Evolutionary conservation across 805 yeast species (phyloP).

Genomic region (Lachancea lanzarotensis): DNA sequence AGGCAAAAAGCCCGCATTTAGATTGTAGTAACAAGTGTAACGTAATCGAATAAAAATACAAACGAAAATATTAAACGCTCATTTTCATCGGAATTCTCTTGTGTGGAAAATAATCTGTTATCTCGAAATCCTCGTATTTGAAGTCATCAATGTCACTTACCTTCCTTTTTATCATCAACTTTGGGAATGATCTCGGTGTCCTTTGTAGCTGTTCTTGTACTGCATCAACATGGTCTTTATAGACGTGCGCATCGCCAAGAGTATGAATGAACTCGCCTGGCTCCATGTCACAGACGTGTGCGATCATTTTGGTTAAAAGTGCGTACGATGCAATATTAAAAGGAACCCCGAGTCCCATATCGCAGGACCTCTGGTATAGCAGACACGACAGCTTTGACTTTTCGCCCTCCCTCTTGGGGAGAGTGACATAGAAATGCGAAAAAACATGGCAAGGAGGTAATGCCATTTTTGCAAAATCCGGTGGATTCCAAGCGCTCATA

Average conservation of each 20-base stretch:
- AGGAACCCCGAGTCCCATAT: slow-evolving; percentile 99
- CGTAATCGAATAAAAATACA: neutral
- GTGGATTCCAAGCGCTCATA: slow-evolving; percentile 97
- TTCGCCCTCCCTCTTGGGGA: slow-evolving; percentile 46
- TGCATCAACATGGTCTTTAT: slow-evolving; percentile 89
- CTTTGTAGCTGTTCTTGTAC: slow-evolving; percentile 72
- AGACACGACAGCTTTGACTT: slow-evolving; percentile 77
- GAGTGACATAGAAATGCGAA: slow-evolving; percentile 88
- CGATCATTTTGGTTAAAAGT: slow-evolving; percentile 86
- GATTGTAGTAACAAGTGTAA: neutral
- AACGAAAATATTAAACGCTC: slow-evolving; percentile 62
- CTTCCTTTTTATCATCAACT: slow-evolving; percentile 58
- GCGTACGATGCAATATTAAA: slow-evolving; percentile 97
- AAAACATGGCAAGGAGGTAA: slow-evolving; percentile 98
- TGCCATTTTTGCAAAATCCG: slow-evolving; percentile 91
- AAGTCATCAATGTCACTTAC: slow-evolving; percentile 79
- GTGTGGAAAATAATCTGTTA: slow-evolving; percentile 73
- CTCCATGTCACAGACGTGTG: slow-evolving; percentile 90
- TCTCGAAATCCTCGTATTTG: slow-evolving; percentile 79
- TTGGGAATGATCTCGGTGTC: slow-evolving; percentile 76
- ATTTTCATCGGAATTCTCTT: slow-evolving; percentile 87
- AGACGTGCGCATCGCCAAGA: slow-evolving; percentile 95
- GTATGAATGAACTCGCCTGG: slow-evolving; percentile 95
- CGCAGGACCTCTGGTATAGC: slow-evolving; percentile 95
- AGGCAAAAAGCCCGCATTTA: slow-evolving; percentile 5